Base-by-base conservation (phyloP, 352 stramenopile species). In the Globisporangium paddicum region DNA sequence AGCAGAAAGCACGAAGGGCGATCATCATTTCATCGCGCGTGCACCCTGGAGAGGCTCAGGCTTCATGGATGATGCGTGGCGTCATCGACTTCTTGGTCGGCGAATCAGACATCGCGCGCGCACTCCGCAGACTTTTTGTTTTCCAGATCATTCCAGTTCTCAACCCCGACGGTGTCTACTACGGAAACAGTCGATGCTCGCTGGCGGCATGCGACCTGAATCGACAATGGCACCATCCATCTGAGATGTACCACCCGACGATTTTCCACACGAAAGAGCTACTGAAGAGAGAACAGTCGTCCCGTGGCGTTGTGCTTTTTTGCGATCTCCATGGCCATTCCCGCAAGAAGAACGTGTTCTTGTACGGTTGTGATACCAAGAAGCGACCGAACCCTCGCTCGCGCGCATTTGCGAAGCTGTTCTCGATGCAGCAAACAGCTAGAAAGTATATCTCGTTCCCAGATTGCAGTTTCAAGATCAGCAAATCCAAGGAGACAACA, bases 321-420 rank as follows among this genome's bases (percentile, higher is more conserved):
- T 89, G 92, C 32, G 91, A 98, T 67, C 80, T 98, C 44, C 91
- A 98, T 48, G 91, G 90, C n/a, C 91, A 98, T 49, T 95, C 80
- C 0, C 72, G 91, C 16, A 97, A 98, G 67, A 94, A 94, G 56
- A 98, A 98, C 42, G 82, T 98, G 19, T 98, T 98, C 62, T 82
- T 97, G 78, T 98, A 98, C 60, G 94, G 94, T 13, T 97, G 89
- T 30, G 92, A 98, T 44, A 93, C 94, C 10, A 97, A 95, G 58
- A 87, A 89, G 52, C 69, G 77, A 21, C 77, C 86, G 23, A 94
- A 94, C 37, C 86, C 87, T 18, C 70, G 63, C 5, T 85, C 83
- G 5, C 69, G 86, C 8, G 55, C 72, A 2, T 96, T 97, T 59
- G 81, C 84, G 7, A 91, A 89, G 30, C 28, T 82, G 18, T 82